phyloP scores from a whole-genome alignment of 139 green algal species.

The Tetradesmus obliquus region DNA sequence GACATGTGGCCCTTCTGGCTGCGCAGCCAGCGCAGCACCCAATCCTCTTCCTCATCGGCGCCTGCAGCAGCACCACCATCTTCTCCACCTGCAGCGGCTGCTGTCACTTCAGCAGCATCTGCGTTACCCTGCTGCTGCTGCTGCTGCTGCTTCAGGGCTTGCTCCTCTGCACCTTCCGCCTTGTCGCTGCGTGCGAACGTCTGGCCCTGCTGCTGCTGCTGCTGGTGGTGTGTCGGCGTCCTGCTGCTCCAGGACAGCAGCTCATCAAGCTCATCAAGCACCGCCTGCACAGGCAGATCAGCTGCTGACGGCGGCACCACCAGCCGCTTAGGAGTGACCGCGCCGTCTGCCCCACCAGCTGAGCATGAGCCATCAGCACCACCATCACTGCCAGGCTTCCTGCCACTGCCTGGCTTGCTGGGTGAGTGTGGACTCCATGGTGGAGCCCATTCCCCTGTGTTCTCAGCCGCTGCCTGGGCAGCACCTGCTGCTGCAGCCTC shows the following conservation, averaged over 20 bases:
- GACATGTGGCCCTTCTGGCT: not conserved
- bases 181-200: not conserved
- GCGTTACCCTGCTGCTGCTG: not conserved
- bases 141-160: not conserved
- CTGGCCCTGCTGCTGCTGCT: not conserved
- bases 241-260: slow-evolving; percentile 23
- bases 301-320: slow-evolving; percentile 17
- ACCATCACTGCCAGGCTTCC: not conserved
- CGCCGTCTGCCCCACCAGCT: not conserved
- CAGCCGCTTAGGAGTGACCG: not conserved
- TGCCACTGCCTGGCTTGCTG: not conserved
- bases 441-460: not conserved
- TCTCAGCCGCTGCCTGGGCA: not conserved
- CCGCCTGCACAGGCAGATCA: slow-evolving; percentile 36
- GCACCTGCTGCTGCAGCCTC: not conserved
- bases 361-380: not conserved
- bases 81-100: not conserved
- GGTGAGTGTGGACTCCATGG: not conserved
- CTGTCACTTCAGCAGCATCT: not conserved
- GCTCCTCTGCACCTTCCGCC: not conserved
- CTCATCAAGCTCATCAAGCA: slow-evolving; percentile 24
- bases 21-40: slow-evolving; percentile 4
- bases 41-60: not conserved
- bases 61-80: not conserved
- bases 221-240: slow-evolving; percentile 12